Percentiles rank a stretch among this genome's conserved stretches.
phyloP scores from a whole-genome alignment of 495 filamentous ascomycete species.

The Penicillium cataractarum region DNA sequence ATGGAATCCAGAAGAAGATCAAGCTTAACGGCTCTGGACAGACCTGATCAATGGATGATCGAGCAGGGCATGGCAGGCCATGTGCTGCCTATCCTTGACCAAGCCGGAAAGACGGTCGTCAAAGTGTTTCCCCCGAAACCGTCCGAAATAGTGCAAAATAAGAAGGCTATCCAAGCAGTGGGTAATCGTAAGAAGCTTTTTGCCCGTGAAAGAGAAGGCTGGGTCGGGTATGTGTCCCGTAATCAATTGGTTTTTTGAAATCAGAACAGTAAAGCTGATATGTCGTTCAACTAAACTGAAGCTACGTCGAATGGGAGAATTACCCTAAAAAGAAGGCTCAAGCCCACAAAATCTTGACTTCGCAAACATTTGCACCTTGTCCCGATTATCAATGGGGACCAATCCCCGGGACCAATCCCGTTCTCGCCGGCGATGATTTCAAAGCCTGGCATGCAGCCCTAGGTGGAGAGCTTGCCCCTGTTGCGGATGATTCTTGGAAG shows the following conservation, averaged over 20 bases:
- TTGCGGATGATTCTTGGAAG: slow-evolving; percentile 61
- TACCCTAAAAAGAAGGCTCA: slow-evolving; percentile 66
- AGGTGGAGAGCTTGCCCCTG: slow-evolving; percentile 33
- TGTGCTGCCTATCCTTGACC: too few relatives aligned
- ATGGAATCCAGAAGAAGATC: too few relatives aligned
- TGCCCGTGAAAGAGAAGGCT: slow-evolving; percentile 35
- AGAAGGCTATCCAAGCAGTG: slow-evolving; percentile 35
- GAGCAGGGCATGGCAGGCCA: too few relatives aligned
- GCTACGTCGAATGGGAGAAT: slow-evolving; percentile 70
- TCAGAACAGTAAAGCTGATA: too few relatives aligned
- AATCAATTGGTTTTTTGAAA: too few relatives aligned
- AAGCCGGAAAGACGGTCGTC: too few relatives aligned
- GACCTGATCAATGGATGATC: too few relatives aligned
- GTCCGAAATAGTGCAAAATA: slow-evolving; percentile 25
- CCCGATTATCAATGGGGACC: slow-evolving; percentile 49
- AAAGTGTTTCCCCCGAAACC: too few relatives aligned
- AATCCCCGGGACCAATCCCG: too few relatives aligned
- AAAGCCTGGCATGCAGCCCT: too few relatives aligned
- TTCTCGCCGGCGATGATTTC: too few relatives aligned
- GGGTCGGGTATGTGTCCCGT: neutral
- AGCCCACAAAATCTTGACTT: slow-evolving; percentile 56
- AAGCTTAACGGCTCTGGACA: too few relatives aligned
- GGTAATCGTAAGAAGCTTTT: slow-evolving; percentile 42
- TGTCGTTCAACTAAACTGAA: neutral
- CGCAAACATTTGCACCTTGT: slow-evolving; percentile 57